Evolutionary conservation across 2,329 filamentous ascomycete genomes (phyloP), one percentile per base, ranked within the genome.

Genomic region (Raffaelea ambrosiae): DNA sequence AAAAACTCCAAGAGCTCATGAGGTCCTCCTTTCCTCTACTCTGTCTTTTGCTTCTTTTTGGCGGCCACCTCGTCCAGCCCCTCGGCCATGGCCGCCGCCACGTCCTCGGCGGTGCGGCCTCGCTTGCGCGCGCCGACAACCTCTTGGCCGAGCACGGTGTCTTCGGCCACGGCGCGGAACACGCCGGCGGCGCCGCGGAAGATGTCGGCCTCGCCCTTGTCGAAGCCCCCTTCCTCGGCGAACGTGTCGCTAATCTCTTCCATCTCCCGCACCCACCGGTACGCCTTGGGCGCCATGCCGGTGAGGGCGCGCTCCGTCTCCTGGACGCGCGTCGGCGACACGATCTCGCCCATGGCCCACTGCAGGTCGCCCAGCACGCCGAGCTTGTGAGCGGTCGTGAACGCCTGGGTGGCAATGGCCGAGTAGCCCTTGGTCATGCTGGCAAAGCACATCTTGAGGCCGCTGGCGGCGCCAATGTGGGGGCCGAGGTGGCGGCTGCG

Each of bases 251-350:
- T 77, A 58, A 90, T 88, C 69, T 89, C 80, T 55, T 81, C 74
- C 85, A 90, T 88, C 68, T 89, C 85, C 31, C 73, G 69, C 0
- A 87, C 81, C 84, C 85, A 90, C 11, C 86, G 70, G 61, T 88
- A 88, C 18, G 86, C 85, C 65, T 89, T 90, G 8, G 80, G 78
- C 21, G 83, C 73, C 75, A 88, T 85, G 14, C 63, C 67, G n/a
- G 51, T 52, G 23, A 60, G 48, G 10, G 55, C 66, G 29, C 60
- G 67, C 55, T 77, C 72, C 0, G 72, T 77, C 44, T 64, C 59
- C 22, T 65, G 61, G 14, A 70, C 68, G 33, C 69, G 63, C 3
- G 58, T 59, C 0, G 83, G 79, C n/a, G n/a, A n/a, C 43, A 69
- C 67, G 49, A 73, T 66, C 10, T 64, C 61, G 13, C 66, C 63